phyloP scores from a whole-genome alignment of 768 basidiomycete species.

The Boletus sp. region DNA sequence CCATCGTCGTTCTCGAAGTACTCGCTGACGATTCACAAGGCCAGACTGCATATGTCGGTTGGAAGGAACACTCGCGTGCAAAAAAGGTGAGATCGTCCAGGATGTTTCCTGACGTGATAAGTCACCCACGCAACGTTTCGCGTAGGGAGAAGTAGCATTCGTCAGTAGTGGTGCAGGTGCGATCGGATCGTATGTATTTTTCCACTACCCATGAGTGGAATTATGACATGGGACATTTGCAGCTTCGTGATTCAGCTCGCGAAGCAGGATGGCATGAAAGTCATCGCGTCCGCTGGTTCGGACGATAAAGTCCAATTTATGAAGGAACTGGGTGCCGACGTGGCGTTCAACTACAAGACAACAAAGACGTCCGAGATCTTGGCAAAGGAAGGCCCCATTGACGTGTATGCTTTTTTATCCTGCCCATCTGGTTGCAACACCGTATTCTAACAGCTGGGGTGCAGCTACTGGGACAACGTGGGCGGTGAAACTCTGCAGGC shows the following conservation, averaged over 20 bases:
- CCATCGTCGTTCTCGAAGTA: constrained; percentile 4
- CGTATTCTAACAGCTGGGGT: background rate
- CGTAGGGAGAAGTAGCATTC: constrained; percentile 49
- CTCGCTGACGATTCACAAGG: constrained; percentile 11
- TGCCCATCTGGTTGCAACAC: fast-evolving
- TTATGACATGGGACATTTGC: background rate
- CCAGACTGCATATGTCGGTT: constrained; percentile 14
- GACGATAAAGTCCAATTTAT: constrained; percentile 71
- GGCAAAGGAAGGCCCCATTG: constrained; percentile 51
- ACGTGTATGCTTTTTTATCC: constrained; percentile 36
- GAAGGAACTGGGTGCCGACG: constrained; percentile 55
- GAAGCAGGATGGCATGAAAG: constrained; percentile 52
- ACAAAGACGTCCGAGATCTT: constrained; percentile 49
- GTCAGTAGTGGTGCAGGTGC: constrained; percentile 44
- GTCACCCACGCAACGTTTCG: background rate
- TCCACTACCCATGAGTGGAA: background rate
- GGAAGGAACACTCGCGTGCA: constrained; percentile 15
- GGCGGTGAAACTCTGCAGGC: constrained; percentile 58
- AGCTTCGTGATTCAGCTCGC: constrained; percentile 52
- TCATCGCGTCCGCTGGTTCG: constrained; percentile 68
- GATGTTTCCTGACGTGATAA: no score
- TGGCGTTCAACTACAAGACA: constrained; percentile 77
- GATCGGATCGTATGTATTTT: constrained; percentile 54
- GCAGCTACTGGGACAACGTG: constrained; percentile 44
- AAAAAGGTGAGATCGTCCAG: constrained; percentile 22